Percentiles rank a stretch among this genome's conserved stretches.
Conservation (phyloP, 2,329 filamentous ascomycete genomes). For the Hypoxylon sp. region DNA sequence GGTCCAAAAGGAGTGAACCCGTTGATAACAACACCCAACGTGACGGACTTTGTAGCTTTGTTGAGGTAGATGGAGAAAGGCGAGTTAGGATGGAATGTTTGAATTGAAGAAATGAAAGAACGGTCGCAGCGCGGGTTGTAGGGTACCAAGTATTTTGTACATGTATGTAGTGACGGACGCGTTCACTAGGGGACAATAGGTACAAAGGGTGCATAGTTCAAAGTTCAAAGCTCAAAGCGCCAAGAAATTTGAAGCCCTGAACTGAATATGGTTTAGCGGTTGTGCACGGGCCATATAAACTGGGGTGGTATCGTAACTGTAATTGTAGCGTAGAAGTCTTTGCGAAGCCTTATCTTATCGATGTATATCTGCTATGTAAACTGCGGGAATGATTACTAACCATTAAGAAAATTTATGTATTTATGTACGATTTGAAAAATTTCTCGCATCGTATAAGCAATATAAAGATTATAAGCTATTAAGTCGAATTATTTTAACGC, state of each 20-base stretch:
- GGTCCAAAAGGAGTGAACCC: background rate
- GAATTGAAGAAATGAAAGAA: constrained; percentile 12
- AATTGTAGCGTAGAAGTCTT: background rate
- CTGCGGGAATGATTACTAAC: no score
- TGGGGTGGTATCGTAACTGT: background rate
- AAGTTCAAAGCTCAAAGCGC: no score
- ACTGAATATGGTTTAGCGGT: background rate
- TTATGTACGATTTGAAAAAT: no score
- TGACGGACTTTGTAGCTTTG: background rate
- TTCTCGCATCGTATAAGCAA: no score
- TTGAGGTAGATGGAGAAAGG: constrained; percentile 7
- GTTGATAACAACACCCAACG: background rate
- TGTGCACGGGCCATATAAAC: background rate
- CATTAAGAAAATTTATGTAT: no score
- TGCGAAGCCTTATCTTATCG: constrained; percentile 6
- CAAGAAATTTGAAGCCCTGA: no score
- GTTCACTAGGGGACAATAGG: constrained; percentile 18
- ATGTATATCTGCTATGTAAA: no score
- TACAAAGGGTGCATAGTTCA: background rate
- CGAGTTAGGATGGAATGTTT: constrained; percentile 7
- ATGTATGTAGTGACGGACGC: constrained; percentile 15
- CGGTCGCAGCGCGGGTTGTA: constrained; percentile 29
- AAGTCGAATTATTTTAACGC: no score
- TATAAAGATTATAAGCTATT: no score
- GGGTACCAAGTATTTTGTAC: constrained; percentile 15